Evolutionary conservation across 352 stramenopile genomes (phyloP).

Genomic region (Pythium brachiatum): DNA sequence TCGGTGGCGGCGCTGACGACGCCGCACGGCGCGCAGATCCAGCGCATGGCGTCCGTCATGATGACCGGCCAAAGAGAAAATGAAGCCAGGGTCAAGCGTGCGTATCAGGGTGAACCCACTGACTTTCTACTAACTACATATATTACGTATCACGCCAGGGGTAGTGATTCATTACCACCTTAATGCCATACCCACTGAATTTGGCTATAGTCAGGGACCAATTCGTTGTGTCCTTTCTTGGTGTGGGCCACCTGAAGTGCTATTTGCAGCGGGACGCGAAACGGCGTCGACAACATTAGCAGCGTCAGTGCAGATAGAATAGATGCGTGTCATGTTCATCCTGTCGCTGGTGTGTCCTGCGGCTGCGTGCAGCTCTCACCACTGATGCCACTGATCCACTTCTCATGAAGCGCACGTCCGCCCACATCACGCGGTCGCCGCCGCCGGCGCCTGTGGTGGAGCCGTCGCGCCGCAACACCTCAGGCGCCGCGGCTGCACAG

Average conservation of each 20-base stretch:
- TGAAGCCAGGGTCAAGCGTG: background rate
- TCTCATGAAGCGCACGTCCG: conserved; percentile 16
- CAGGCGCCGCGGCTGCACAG: background rate
- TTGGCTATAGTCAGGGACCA: no score
- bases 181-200: no score
- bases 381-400: background rate
- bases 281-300: background rate
- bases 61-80: background rate
- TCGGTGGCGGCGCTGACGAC: conserved; percentile 2
- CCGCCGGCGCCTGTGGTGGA: background rate
- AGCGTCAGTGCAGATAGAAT: background rate
- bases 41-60: conserved; percentile 14
- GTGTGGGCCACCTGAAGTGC: background rate
- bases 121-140: background rate
- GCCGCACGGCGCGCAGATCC: conserved; percentile 28
- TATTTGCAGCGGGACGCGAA: background rate
- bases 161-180: background rate
- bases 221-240: no score
- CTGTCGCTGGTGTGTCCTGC: background rate
- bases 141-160: background rate
- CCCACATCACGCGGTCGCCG: conserved; percentile 3
- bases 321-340: background rate
- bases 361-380: background rate
- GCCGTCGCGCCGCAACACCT: background rate
- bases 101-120: background rate